phyloP scores from a whole-genome alignment of 768 basidiomycete species.

The Rubroboletus satanas region DNA sequence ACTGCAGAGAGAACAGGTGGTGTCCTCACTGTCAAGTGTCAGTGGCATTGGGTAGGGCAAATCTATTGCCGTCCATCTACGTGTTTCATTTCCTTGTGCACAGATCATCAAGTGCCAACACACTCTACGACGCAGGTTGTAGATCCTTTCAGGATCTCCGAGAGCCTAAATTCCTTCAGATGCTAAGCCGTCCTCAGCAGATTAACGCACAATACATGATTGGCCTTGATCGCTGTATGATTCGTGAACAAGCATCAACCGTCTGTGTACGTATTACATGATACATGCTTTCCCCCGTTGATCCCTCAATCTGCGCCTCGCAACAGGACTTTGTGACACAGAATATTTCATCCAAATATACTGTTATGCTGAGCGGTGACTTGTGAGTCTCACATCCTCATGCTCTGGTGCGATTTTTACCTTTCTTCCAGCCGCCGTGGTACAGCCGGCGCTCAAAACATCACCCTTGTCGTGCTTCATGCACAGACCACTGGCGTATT shows the following conservation, averaged over 20 bases:
- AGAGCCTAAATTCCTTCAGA: conserved; percentile 34
- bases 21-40: conserved; percentile 36
- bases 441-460: conserved; percentile 8
- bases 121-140: conserved; percentile 52
- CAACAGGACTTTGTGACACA: conserved; percentile 48
- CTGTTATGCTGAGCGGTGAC: conserved; percentile 48
- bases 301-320: not conserved
- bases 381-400: conserved; percentile 47
- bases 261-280: conserved; percentile 40
- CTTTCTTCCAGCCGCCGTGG: conserved; percentile 45
- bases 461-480: conserved; percentile 18
- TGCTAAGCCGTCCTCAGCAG: conserved; percentile 38
- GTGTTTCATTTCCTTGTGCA: not conserved
- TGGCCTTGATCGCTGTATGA: conserved; percentile 35
- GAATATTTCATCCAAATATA: conserved; percentile 45
- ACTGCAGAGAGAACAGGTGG: conserved; percentile 26
- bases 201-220: conserved; percentile 39
- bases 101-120: conserved; percentile 32
- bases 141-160: conserved; percentile 39
- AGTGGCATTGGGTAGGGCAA: conserved; percentile 47
- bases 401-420: not conserved
- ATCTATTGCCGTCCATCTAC: not conserved
- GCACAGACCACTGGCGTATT: conserved; percentile 6
- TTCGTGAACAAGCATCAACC: conserved; percentile 40
- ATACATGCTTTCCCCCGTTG: not conserved